These are phyloP conservation scores for Dactylellina cionopaga DNA, from an alignment of 2,329 filamentous ascomycete species.

Conservation along the genomic window DNA sequence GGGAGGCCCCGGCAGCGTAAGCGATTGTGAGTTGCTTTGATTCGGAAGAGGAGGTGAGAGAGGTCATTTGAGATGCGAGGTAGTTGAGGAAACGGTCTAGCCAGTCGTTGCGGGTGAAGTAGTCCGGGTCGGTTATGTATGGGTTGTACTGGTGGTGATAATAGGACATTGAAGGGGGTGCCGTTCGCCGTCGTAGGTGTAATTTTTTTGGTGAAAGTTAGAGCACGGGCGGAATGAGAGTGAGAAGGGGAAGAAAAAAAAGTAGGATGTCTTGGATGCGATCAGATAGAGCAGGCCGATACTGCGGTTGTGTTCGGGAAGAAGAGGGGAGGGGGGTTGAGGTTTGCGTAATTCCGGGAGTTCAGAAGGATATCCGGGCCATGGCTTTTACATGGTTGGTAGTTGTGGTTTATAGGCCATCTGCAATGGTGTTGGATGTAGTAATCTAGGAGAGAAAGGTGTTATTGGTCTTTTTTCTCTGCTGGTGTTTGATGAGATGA, in stretches of 20 bases:
- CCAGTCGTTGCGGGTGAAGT: constrained; percentile 36
- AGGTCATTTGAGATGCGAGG: constrained; percentile 19
- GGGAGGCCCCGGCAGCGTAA: constrained; percentile 93
- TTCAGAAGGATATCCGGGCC: neutral
- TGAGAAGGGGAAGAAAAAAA: neutral
- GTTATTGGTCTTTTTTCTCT: too few species aligned
- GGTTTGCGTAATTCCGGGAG: too few species aligned
- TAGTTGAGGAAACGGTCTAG: constrained; percentile 26
- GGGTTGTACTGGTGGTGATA: constrained; percentile 44
- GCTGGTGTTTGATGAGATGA: constrained; percentile 23
- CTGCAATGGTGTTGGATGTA: neutral
- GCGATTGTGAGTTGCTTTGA: constrained; percentile 82
- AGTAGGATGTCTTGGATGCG: neutral
- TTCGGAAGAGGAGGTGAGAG: constrained; percentile 13
- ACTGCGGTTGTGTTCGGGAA: too few species aligned
- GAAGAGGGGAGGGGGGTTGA: neutral
- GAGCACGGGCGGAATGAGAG: neutral
- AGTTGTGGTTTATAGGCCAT: neutral
- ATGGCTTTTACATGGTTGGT: constrained; percentile 16
- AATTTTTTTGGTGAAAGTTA: neutral
- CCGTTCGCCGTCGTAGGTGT: neutral
- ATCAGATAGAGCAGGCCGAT: neutral
- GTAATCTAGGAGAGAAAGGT: too few species aligned
- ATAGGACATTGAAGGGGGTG: constrained; percentile 46
- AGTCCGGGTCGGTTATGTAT: constrained; percentile 30